Conservation (phyloP, 805 yeast genomes). For the Yamadazyma kitorensis region DNA sequence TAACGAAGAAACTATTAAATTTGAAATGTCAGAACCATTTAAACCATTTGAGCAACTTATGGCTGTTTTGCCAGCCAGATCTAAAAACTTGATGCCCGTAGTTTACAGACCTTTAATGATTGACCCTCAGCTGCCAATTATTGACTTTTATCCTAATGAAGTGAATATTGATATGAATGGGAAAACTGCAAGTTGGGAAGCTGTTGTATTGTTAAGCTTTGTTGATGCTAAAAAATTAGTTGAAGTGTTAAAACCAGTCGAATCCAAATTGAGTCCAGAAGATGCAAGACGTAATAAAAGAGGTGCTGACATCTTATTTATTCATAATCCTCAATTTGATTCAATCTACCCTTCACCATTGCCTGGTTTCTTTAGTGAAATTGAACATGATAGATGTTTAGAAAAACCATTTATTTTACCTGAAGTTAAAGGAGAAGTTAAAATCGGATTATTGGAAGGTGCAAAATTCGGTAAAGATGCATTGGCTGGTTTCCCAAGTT, state of each 20-base stretch:
- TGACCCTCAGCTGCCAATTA: conserved; percentile 80
- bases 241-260: conserved; percentile 68
- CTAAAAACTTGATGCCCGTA: conserved; percentile 72
- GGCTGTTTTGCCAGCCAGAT: conserved; percentile 96
- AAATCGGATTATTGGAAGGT: conserved; percentile 60
- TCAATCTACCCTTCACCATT: conserved; percentile 70
- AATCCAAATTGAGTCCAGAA: conserved; percentile 58
- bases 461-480: conserved; percentile 68
- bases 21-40: conserved; percentile 76
- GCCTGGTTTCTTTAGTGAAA: conserved; percentile 71
- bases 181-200: conserved; percentile 96
- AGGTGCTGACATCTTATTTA: conserved; percentile 68
- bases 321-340: conserved; percentile 73
- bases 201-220: conserved; percentile 88
- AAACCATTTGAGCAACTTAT: conserved; percentile 92
- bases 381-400: conserved; percentile 75
- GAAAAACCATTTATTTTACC: conserved; percentile 60
- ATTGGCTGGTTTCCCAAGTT: conserved; percentile 88
- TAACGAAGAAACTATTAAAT: conserved; percentile 31
- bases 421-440: conserved; percentile 38
- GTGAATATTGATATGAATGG: conserved; percentile 91
- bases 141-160: conserved; percentile 85
- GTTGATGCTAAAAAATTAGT: conserved; percentile 79
- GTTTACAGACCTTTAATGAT: conserved; percentile 81
- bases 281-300: conserved; percentile 72